Percentiles rank a stretch among this genome's conserved stretches.
phyloP scores from a whole-genome alignment of 208 protist species.

The Entamoeba moshkovskii region DNA sequence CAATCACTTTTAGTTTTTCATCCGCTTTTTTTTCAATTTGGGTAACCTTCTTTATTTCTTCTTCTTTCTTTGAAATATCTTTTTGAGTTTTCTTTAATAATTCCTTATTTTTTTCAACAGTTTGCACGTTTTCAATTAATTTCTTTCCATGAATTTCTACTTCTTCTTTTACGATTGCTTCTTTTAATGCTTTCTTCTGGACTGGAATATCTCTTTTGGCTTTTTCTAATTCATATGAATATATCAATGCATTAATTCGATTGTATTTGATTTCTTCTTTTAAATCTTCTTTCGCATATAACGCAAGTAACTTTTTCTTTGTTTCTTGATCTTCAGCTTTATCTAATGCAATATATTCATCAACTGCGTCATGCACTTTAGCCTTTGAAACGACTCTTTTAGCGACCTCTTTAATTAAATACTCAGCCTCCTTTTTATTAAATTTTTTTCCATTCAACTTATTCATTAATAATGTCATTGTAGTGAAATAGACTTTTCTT shows the following conservation, averaged over 20 bases:
- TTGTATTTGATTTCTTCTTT: neutral
- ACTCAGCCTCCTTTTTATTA: neutral
- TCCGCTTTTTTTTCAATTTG: neutral
- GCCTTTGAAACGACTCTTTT: neutral
- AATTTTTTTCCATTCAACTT: neutral
- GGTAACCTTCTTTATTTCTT: neutral
- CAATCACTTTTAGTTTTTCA: neutral
- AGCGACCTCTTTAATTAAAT: neutral
- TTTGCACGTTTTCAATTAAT: neutral
- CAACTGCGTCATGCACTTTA: neutral
- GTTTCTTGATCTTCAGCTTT: neutral
- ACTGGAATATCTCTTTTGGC: neutral
- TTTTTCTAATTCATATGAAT: neutral
- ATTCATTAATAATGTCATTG: neutral
- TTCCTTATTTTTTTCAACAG: neutral
- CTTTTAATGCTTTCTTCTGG: neutral
- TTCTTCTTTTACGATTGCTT: neutral
- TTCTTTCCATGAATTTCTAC: neutral
- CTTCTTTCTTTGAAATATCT: neutral
- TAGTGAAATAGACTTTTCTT: neutral
- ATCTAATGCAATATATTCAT: neutral
- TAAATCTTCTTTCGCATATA: neutral
- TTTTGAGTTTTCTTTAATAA: neutral
- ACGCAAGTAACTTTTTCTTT: neutral
- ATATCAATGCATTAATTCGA: neutral